Base-by-base conservation (phyloP, 2,329 filamentous ascomycete species). In the Fusarium continuum region DNA sequence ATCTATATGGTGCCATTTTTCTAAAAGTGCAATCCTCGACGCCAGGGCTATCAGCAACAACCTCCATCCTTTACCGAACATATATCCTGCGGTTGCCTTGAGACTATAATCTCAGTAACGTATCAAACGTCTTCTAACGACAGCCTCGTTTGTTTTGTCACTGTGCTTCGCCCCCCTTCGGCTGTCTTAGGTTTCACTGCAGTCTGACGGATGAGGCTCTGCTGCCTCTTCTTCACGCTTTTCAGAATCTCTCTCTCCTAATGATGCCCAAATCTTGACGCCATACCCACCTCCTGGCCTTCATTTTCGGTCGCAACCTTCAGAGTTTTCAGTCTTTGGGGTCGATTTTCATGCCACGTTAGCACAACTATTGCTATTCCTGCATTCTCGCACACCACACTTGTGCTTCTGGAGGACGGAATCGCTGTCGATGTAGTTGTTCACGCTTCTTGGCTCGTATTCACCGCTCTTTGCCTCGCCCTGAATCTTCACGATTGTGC, bases 141-240 rank as follows among this genome's bases (percentile, higher is more conserved):
- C 22, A 62, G 58, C 58, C 58, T 61, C 17, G 1, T 17, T 25
- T 50, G 55, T 1, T 4, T 48, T 51, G 39, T 47, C 2, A 50
- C 45, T 14, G 23, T 61, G 22, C 55, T 51, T 36, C 44, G 61
- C 61, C 61, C 44, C 50, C 49, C 14, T 44, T 8, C 2, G 3
- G 3, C 0, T 26, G 28, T 7, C 35, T 50, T 6, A 7, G 44
- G 25, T 36, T 32, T 43, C 41, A 41, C 10, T 19, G 23, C 54
- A 46, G 44, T 49, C 40, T 47, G 39, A 53, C 45, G 40, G 13
- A 50, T 52, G 63, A 65, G 61, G 63, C 63, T 65, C 61, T 65
- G 47, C 29, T 29, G 9, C 31, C 5, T 2, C 10, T 13, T 17
- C 39, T 58, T 43, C 19, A 34, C 16, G 16, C 16, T 29, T 39